Conservation (phyloP, 2,329 filamentous ascomycete species). For the Cyanodermella asteris region DNA sequence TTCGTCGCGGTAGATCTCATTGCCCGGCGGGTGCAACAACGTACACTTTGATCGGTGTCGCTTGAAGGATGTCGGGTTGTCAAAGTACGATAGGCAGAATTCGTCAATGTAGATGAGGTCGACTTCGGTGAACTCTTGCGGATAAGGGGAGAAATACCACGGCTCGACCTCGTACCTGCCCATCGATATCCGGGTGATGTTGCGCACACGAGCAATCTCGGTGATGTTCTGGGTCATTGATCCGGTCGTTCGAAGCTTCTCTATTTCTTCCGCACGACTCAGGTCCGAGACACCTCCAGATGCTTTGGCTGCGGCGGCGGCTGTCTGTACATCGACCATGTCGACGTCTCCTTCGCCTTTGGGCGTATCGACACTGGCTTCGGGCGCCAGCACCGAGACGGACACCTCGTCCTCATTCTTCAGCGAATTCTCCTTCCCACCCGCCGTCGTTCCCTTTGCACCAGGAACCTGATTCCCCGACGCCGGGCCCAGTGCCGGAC, state of each 20-base stretch:
- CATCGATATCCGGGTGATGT: conserved; percentile 86
- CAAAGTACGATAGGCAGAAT: conserved; percentile 85
- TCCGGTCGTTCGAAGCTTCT: conserved; percentile 79
- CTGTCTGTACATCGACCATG: conserved; percentile 29
- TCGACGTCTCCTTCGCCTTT: conserved; percentile 29
- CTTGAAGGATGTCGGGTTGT: conserved; percentile 57
- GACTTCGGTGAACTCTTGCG: conserved; percentile 65
- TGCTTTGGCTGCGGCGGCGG: conserved; percentile 25
- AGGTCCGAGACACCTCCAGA: conserved; percentile 22
- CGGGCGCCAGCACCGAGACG: conserved; percentile 20
- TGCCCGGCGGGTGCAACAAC: conserved; percentile 78
- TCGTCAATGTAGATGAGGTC: conserved; percentile 94
- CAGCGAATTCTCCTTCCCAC: conserved; percentile 1
- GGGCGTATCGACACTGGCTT: conserved; percentile 27
- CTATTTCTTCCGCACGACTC: conserved; percentile 76
- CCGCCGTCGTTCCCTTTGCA: too few species aligned
- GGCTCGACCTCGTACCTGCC: conserved; percentile 80
- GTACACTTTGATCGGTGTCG: conserved; percentile 81
- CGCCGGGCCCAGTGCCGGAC: too few species aligned
- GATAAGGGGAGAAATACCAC: conserved; percentile 98
- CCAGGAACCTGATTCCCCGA: too few species aligned
- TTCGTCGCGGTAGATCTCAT: conserved; percentile 87
- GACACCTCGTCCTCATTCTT: conserved; percentile 6
- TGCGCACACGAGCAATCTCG: conserved; percentile 86
- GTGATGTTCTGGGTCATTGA: conserved; percentile 99